Conservation (phyloP, 2,329 filamentous ascomycete genomes). For the Xylariaceae sp. region DNA sequence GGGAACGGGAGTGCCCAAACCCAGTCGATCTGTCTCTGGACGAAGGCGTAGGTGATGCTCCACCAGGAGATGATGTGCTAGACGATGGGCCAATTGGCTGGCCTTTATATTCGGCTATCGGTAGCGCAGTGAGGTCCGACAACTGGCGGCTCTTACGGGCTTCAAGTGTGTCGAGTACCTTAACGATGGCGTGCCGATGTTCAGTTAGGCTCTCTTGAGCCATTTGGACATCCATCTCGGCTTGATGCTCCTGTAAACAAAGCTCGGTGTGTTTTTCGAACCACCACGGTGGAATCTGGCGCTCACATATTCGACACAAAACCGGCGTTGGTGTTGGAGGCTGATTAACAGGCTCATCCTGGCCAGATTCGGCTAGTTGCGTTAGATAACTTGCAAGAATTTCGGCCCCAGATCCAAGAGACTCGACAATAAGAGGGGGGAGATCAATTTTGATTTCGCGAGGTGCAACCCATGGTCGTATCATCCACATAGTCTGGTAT, state of each 20-base stretch:
- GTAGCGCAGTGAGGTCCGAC: constrained; percentile 45
- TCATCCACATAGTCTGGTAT: constrained; percentile 96
- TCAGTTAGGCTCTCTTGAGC: constrained; percentile 87
- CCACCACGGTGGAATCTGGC: constrained; percentile 98
- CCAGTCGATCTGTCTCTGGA: constrained; percentile 70
- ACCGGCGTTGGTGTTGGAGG: constrained; percentile 72
- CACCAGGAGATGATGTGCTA: constrained; percentile 64
- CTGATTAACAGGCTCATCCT: constrained; percentile 68
- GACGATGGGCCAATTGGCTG: constrained; percentile 72
- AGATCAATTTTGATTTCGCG: constrained; percentile 95
- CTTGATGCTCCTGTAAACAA: constrained; percentile 89
- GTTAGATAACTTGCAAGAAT: constrained; percentile 92
- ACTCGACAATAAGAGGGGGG: constrained; percentile 81
- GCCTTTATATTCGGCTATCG: constrained; percentile 79
- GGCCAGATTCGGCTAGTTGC: constrained; percentile 74
- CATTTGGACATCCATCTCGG: constrained; percentile 97
- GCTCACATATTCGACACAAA: constrained; percentile 93
- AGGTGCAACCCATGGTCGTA: constrained; percentile 81
- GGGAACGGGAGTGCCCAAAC: constrained; percentile 71
- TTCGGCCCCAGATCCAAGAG: constrained; percentile 88
- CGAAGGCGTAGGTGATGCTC: constrained; percentile 63
- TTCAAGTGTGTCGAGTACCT: constrained; percentile 87
- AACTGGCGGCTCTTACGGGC: constrained; percentile 62
- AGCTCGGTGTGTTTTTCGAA: constrained; percentile 98
- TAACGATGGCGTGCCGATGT: constrained; percentile 91